phyloP scores from a whole-genome alignment of 192 early-diverging fungal genomes.

The Borealophlyctis nickersoniae region DNA sequence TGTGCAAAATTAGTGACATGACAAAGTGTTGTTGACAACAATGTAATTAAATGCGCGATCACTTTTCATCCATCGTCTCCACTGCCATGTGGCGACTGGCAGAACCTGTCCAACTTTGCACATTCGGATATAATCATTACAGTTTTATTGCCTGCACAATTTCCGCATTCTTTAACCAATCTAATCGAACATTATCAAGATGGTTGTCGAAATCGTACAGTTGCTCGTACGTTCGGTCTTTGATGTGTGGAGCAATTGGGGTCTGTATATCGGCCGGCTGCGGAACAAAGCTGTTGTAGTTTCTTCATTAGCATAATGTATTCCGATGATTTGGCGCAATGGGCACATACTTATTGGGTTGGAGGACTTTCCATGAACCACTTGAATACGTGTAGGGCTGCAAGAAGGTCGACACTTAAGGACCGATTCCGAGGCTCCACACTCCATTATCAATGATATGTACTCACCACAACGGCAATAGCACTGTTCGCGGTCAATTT shows the following conservation, averaged over 20 bases:
- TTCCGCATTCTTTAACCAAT: conserved; percentile 50
- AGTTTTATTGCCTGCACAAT: neutral
- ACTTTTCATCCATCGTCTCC: too few relatives aligned
- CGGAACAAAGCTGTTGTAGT: neutral
- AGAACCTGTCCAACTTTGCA: too few relatives aligned
- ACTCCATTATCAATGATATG: neutral
- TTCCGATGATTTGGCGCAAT: conserved; percentile 21
- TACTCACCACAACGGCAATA: conserved; percentile 11
- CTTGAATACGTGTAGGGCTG: conserved; percentile 52
- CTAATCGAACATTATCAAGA: conserved; percentile 57
- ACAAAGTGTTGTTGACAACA: too few relatives aligned
- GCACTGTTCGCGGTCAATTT: conserved; percentile 2
- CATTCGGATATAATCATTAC: neutral
- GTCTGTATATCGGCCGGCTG: neutral
- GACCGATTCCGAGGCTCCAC: neutral
- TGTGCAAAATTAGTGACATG: too few relatives aligned
- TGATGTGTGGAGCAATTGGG: conserved; percentile 10
- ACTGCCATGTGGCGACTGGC: too few relatives aligned
- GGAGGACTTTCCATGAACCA: conserved; percentile 46
- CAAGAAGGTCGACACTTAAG: neutral
- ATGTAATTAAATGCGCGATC: too few relatives aligned
- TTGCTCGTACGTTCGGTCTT: conserved; percentile 35
- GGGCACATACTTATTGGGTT: conserved; percentile 28
- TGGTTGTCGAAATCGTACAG: conserved; percentile 70
- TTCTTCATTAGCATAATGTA: conserved; percentile 21